Conservation (phyloP, 495 filamentous ascomycete species). For the Neurospora cerealis region DNA sequence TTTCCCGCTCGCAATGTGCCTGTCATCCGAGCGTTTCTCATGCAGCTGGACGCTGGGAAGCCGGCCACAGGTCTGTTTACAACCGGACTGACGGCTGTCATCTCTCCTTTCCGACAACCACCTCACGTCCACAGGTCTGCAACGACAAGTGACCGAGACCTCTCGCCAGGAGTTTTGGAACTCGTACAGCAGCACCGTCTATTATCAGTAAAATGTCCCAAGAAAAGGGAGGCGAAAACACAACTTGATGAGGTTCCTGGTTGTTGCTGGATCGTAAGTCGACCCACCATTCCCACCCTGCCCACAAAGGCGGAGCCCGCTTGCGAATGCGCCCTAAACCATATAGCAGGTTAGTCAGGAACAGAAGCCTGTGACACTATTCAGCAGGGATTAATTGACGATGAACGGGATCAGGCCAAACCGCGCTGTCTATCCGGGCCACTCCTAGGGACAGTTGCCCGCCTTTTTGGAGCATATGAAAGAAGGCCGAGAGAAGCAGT, state of each 20-base stretch:
- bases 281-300: not conserved
- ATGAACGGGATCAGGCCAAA: not conserved
- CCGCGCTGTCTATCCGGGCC: not conserved
- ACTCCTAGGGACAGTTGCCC: not conserved
- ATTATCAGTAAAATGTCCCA: not conserved
- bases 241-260: not conserved
- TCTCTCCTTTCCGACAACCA: not conserved
- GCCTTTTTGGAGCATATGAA: not conserved
- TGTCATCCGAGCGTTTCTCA: not conserved
- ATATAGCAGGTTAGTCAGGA: not conserved
- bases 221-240: not conserved
- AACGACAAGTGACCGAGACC: not conserved
- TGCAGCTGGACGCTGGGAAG: not conserved
- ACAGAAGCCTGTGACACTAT: not conserved
- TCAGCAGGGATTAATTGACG: not conserved
- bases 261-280: not conserved
- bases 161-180: not conserved
- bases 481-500: not conserved
- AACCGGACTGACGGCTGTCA: not conserved
- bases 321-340: not conserved
- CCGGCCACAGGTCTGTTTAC: not conserved
- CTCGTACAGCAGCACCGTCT: not conserved
- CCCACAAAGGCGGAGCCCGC: not conserved
- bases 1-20: not conserved
- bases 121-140: not conserved